Percentiles rank a stretch among this genome's conserved stretches.
Conservation (phyloP, 2,329 filamentous ascomycete species). For the Botryotinia convoluta region DNA sequence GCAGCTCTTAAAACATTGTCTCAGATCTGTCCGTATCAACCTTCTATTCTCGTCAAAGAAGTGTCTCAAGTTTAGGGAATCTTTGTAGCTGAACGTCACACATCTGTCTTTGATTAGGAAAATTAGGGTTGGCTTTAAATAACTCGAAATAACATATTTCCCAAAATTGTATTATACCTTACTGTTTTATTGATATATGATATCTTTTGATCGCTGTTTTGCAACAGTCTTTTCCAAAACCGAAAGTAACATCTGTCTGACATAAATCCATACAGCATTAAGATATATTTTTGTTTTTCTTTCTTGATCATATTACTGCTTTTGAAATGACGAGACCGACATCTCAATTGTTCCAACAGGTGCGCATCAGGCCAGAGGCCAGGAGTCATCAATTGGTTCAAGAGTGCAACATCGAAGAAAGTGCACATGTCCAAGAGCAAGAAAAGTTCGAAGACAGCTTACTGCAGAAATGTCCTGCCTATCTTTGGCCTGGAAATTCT, state of each 20-base stretch:
- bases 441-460: neutral
- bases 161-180: neutral
- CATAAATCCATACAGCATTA: neutral
- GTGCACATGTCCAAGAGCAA: neutral
- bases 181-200: neutral
- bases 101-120: neutral
- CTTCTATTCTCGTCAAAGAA: neutral
- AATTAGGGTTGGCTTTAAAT: neutral
- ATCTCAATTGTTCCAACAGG: neutral
- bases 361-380: neutral
- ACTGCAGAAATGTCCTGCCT: neutral
- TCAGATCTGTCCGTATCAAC: neutral
- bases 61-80: neutral
- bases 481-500: neutral
- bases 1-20: neutral
- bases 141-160: neutral
- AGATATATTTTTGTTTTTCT: neutral
- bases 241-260: neutral
- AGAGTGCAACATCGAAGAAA: neutral
- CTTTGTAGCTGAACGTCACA: neutral
- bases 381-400: neutral
- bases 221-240: neutral
- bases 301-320: neutral
- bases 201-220: neutral
- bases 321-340: neutral